Base-by-base conservation (phyloP, 371 early-diverging fungal species). In the Lichtheimia ramosa region DNA sequence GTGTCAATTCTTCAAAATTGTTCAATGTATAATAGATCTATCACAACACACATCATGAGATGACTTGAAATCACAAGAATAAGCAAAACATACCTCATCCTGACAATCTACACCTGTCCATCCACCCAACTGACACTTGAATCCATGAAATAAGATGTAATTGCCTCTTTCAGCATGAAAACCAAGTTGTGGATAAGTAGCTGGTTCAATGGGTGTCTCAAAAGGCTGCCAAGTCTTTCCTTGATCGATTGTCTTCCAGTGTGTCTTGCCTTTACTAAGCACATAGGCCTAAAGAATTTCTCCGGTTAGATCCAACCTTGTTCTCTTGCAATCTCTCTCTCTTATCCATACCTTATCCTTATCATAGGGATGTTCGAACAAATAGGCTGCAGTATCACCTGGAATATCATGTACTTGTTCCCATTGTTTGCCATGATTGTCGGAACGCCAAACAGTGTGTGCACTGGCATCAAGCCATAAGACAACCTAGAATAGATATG, bases 381-480 rank as follows among this genome's bases (percentile, higher is more conserved):
- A 51, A 52, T 66, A 75, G 10, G 41, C 53, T 1, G 82, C 69
- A 20, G 63, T 58, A 43, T 71, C 75, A 1, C 66, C 61, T 3
- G 69, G 72, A 41, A 85, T 71, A 51, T 70, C 82, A 2, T 58
- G 46, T 34, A 83, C 68, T 51, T 63, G 71, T 3, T 61, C 46
- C 91, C 91, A 93, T 18, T 74, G 52, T 54, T 81, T 82, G 58
- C 92, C 92, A 67, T 87, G 88, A 54, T 92, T 74, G 27, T 74
- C 74, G 6, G 93, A 90, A 41, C 83, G 77, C 62, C 71, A 85
- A 6, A 91, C 67, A 28, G 59, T 54, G 56, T 85, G 81, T 23
- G 65, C 65, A 24, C 60, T 62, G 8, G 61, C 56, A 59, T 91
- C 91, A 25, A 82, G 77, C 71, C 81, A 79, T 24, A 91, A 73